Base-by-base conservation (phyloP, 352 stramenopile genomes). In the Globisporangium camurandrum region DNA sequence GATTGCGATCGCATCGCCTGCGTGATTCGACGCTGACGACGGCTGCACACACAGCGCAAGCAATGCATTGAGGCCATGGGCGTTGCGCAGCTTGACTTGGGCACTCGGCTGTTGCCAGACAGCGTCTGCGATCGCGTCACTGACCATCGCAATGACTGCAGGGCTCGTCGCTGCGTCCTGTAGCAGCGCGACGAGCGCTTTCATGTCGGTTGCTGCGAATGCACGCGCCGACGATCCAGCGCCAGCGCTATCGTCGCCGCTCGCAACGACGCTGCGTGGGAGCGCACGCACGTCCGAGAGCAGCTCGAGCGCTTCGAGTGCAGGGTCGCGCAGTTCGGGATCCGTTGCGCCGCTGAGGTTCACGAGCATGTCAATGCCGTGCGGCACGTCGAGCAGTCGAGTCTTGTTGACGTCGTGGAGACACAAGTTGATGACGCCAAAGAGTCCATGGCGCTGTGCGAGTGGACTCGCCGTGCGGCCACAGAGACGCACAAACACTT, bases 361-460 rank as follows among this genome's bases (percentile, higher is more conserved):
- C 7, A 91, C 84, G 8, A 93, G 66, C 31, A 72, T 83, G 61
- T 95, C 86, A 19, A 95, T 69, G 1, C 69, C 86, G 30, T 75
- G 65, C n/a, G 76, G 63, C 1, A 90, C 63, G 37, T 84, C 66
- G 1, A 95, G 69, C 44, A 95, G 65, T 33, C 50, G 56, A 0
- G 67, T 71, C 67, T 95, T 95, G 67, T 94, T 88, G 30, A 58
- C 48, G 48, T 95, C 86, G 66, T 92, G 79, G 23, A 95, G 71
- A 49, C 73, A 82, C 54, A 95, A 66, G 54, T 95, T 95, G 56
- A 88, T 77, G 42, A 95, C 42, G 1, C 78, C 83, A 19, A 77
- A 86, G 42, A 87, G 74, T 14, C 69, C 84, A 28, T 85, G 69
- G 19, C 69, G 61, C 54, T 88, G 82, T 4, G 88, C 73, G 17